phyloP scores from a whole-genome alignment of 805 yeast species.

The Yamadazyma paraphyllophila region DNA sequence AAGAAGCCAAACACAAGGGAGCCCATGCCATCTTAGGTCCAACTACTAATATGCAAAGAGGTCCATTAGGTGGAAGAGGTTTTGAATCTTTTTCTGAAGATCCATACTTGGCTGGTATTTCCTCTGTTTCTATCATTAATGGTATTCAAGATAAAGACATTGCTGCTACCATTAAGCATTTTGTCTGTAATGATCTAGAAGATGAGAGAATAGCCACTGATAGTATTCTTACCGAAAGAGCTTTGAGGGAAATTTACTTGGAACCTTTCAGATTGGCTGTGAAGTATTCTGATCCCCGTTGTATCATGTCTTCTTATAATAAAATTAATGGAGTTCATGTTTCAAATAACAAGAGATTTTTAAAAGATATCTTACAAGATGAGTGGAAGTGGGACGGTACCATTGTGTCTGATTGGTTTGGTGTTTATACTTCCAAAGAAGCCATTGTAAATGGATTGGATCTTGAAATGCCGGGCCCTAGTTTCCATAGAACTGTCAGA shows the following conservation, averaged over 20 bases:
- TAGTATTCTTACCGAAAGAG: conserved; percentile 53
- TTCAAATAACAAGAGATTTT: conserved; percentile 41
- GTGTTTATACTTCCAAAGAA: conserved; percentile 47
- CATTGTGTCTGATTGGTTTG: conserved; percentile 65
- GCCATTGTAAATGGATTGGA: conserved; percentile 55
- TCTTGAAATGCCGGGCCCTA: conserved; percentile 70
- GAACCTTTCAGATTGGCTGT: conserved; percentile 63
- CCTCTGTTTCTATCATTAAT: conserved; percentile 46
- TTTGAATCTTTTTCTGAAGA: conserved; percentile 65
- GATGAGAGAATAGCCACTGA: conserved; percentile 50
- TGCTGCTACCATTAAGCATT: conserved; percentile 61
- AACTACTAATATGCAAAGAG: conserved; percentile 51
- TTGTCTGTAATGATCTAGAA: conserved; percentile 61
- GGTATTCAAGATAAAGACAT: conserved; percentile 55
- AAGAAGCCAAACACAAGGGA: conserved; percentile 53
- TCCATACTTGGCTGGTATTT: conserved; percentile 47
- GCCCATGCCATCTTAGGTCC: conserved; percentile 42
- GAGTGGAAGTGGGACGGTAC: conserved; percentile 62
- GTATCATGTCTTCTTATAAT: conserved; percentile 64
- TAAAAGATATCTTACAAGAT: conserved; percentile 46
- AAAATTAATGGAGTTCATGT: conserved; percentile 62
- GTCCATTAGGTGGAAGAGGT: conserved; percentile 64
- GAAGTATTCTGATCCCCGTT: conserved; percentile 48
- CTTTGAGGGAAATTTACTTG: conserved; percentile 62
- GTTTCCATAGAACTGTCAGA: conserved; percentile 42